These are phyloP conservation scores for Fusarium tricinctum DNA, from an alignment of 2,329 filamentous ascomycete species.

Conservation along the genomic window DNA sequence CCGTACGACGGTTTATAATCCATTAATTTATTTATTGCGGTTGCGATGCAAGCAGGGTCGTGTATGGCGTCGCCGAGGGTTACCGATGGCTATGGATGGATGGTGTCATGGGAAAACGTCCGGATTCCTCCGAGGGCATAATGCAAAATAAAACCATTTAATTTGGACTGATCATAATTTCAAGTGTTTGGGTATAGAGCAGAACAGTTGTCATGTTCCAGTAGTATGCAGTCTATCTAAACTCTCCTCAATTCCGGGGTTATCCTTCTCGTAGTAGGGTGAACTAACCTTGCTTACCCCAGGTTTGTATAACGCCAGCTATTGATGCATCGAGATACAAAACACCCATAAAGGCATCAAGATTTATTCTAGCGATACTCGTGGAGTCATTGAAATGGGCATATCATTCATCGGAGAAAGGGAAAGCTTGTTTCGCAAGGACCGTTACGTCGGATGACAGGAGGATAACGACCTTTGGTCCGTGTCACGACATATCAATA, in stretches of 20 bases:
- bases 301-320: neutral
- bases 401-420: constrained; percentile 17
- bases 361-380: neutral
- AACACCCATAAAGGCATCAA: constrained; percentile 19
- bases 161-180: neutral
- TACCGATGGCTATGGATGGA: constrained; percentile 28
- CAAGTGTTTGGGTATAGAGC: neutral
- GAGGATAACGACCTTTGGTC: constrained; percentile 2
- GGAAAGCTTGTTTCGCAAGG: constrained; percentile 18
- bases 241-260: neutral
- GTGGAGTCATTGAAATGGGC: constrained; percentile 1
- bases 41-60: neutral
- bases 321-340: neutral
- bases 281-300: neutral
- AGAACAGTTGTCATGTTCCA: neutral
- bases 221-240: neutral
- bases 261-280: neutral
- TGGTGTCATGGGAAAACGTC: neutral
- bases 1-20: constrained; percentile 6
- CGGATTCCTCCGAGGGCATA: constrained; percentile 18
- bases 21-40: constrained; percentile 1
- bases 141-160: neutral
- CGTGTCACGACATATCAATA: neutral
- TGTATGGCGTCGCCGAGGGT: constrained; percentile 18
- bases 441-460: constrained; percentile 13